Conservation (phyloP, 768 basidiomycete species). For the Trametes maxima region DNA sequence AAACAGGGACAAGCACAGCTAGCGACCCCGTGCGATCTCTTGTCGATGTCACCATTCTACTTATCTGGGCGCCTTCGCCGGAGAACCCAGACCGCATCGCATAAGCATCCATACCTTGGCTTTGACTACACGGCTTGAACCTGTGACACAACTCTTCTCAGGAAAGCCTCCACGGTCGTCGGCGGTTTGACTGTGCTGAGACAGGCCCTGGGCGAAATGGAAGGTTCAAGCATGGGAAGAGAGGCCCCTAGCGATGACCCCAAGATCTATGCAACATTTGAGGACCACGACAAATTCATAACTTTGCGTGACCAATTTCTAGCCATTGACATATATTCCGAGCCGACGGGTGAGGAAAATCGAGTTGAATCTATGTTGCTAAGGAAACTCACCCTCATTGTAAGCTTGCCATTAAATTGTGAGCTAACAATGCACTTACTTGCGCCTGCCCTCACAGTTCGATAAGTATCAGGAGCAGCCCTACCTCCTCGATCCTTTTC, state of each 20-base stretch:
- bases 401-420: slow-evolving; percentile 34
- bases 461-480: slow-evolving; percentile 91
- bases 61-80: too few relatives aligned
- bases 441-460: slow-evolving; percentile 43
- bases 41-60: too few relatives aligned
- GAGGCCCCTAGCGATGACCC: slow-evolving; percentile 41
- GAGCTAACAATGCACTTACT: background rate
- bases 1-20: too few relatives aligned
- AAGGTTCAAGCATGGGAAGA: background rate
- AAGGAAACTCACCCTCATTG: slow-evolving; percentile 51
- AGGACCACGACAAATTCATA: slow-evolving; percentile 61
- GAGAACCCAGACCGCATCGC: too few relatives aligned
- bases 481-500: slow-evolving; percentile 87
- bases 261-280: slow-evolving; percentile 58
- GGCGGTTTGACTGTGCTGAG: too few relatives aligned
- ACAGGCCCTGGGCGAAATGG: background rate
- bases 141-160: too few relatives aligned
- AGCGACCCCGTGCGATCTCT: too few relatives aligned
- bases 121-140: too few relatives aligned
- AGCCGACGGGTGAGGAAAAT: slow-evolving; percentile 37
- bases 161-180: too few relatives aligned
- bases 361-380: slow-evolving; percentile 43
- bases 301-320: slow-evolving; percentile 55
- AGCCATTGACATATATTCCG: slow-evolving; percentile 44
- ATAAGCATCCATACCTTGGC: too few relatives aligned